Conservation (phyloP, 2,329 filamentous ascomycete genomes). For the Fusarium irregulare region DNA sequence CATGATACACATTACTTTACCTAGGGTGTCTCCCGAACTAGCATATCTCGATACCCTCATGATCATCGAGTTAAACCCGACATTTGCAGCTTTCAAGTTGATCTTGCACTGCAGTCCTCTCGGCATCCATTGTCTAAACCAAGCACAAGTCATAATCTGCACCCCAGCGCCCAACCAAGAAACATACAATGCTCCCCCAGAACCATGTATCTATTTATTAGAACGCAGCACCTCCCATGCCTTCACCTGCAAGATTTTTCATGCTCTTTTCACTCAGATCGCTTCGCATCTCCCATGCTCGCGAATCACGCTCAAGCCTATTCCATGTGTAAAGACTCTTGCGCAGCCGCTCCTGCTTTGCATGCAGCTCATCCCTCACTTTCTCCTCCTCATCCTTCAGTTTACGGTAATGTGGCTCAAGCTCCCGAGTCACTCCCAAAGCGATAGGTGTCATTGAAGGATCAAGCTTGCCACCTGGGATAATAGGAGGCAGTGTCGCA, state of each 20-base stretch:
- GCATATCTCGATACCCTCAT: neutral
- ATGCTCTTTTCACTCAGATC: slow-evolving; percentile 68
- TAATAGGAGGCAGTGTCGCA: slow-evolving; percentile 61
- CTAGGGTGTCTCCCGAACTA: neutral
- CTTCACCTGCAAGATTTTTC: slow-evolving; percentile 67
- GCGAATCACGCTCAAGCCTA: slow-evolving; percentile 64
- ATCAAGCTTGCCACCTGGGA: slow-evolving; percentile 67
- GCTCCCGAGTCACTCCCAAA: slow-evolving; percentile 62
- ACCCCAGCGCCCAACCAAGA: slow-evolving; percentile 21
- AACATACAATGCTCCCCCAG: neutral
- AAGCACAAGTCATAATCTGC: slow-evolving; percentile 12
- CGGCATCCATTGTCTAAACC: neutral
- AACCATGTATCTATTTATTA: slow-evolving; percentile 42
- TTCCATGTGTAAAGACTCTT: slow-evolving; percentile 66
- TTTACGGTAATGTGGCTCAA: slow-evolving; percentile 65
- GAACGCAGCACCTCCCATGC: slow-evolving; percentile 66
- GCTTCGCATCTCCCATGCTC: slow-evolving; percentile 65
- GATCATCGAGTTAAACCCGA: slow-evolving; percentile 8
- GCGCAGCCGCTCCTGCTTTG: slow-evolving; percentile 65
- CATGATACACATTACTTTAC: neutral
- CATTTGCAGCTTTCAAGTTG: slow-evolving; percentile 7
- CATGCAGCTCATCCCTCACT: slow-evolving; percentile 63
- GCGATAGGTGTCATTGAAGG: slow-evolving; percentile 58
- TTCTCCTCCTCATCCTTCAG: slow-evolving; percentile 69
- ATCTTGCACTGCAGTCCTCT: neutral